Evolutionary conservation across 306 rosid genomes (phyloP).

Genomic region (Cucurbita moschata): DNA sequence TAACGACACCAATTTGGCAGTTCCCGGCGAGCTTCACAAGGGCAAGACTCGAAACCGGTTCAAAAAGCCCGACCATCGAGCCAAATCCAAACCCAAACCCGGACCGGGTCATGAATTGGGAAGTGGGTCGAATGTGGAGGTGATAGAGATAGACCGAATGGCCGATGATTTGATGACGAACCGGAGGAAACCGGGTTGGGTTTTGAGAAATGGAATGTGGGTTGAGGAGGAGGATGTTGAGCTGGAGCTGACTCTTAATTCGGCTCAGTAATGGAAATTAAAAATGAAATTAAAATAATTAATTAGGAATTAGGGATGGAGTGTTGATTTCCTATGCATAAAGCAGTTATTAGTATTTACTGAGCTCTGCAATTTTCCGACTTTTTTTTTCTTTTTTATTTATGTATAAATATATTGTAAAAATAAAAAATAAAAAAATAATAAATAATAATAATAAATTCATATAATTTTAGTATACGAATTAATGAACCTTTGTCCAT

Average conservation of each 20-base stretch:
- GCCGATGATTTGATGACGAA: background rate
- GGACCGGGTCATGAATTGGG: background rate
- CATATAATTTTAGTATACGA: background rate
- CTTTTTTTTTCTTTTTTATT: background rate
- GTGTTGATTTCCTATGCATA: background rate
- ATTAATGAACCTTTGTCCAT: background rate
- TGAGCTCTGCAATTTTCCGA: background rate
- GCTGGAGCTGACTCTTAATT: constrained; percentile 1
- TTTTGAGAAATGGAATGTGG: background rate
- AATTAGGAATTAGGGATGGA: background rate
- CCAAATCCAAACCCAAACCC: background rate
- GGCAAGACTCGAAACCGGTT: constrained; percentile 12
- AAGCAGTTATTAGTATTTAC: background rate
- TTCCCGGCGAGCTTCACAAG: background rate
- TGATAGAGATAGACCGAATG: background rate
- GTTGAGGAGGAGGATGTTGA: background rate
- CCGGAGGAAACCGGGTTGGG: background rate
- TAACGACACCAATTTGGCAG: background rate
- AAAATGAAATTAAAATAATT: background rate
- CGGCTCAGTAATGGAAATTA: background rate
- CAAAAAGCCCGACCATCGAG: constrained; percentile 14
- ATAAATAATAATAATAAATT: background rate
- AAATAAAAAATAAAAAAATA: background rate
- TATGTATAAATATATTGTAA: background rate
- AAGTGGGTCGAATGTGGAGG: background rate